phyloP scores from a whole-genome alignment of 2,329 filamentous ascomycete species.

The Verticillium tricorpus region DNA sequence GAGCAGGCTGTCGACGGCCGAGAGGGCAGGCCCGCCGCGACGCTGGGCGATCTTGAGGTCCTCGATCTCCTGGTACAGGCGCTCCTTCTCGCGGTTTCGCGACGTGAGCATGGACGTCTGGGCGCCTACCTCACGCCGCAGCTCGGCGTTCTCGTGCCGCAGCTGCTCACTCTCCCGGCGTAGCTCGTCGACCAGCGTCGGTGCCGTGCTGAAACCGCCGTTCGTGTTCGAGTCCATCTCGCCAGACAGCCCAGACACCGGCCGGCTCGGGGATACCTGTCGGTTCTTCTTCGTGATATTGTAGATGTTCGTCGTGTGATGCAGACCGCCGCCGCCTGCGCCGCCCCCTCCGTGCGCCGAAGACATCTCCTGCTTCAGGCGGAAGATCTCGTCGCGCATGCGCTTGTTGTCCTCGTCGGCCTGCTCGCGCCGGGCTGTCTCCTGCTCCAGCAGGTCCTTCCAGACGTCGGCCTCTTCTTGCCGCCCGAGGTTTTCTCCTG shows the following conservation, averaged over 20 bases:
- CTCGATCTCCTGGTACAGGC: constrained; percentile 94
- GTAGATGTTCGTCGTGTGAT: constrained; percentile 63
- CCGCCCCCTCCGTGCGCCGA: constrained; percentile 5
- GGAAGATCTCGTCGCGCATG: constrained; percentile 78
- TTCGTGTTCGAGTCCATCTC: constrained; percentile 47
- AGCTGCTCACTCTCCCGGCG: constrained; percentile 67
- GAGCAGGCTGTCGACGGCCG: constrained; percentile 81
- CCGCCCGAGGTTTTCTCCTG: constrained; percentile 43
- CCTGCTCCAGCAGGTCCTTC: constrained; percentile 91
- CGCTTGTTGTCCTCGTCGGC: constrained; percentile 83
- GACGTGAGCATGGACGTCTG: constrained; percentile 98
- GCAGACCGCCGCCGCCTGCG: constrained; percentile 29
- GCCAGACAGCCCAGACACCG: constrained; percentile 44
- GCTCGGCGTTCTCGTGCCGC: constrained; percentile 85
- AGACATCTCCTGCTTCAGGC: constrained; percentile 58
- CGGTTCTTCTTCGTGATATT: constrained; percentile 55
- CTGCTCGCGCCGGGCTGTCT: constrained; percentile 83
- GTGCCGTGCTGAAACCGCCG: constrained; percentile 52
- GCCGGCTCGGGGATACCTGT: constrained; percentile 43
- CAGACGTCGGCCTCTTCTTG: constrained; percentile 77
- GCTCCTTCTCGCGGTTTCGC: constrained; percentile 89
- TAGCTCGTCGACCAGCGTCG: constrained; percentile 72
- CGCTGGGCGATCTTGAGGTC: constrained; percentile 87
- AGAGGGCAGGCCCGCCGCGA: constrained; percentile 57
- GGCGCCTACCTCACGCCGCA: constrained; percentile 87